Percentiles rank a stretch among this genome's conserved stretches.
phyloP scores from a whole-genome alignment of 2,329 filamentous ascomycete species.

The Microcyclospora tardicrescens region DNA sequence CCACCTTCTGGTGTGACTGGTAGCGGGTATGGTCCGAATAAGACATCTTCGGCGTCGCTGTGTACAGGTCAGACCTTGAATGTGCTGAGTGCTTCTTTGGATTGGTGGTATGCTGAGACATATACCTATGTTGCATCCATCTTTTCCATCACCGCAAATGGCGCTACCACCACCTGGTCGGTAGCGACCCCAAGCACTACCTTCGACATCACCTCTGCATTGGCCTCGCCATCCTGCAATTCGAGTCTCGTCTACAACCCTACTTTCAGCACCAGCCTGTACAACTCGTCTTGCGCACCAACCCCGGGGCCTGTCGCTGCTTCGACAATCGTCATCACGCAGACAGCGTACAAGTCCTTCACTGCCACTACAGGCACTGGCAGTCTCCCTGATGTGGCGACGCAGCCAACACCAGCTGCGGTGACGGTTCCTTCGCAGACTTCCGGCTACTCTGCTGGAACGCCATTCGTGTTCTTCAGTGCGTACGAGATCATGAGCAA shows the following conservation, averaged over 20 bases:
- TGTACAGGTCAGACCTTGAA: slow-evolving; percentile 18
- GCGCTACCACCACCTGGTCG: slow-evolving; percentile 19
- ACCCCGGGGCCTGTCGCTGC: slow-evolving; percentile 20
- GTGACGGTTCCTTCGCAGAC: slow-evolving; percentile 13
- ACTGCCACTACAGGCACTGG: slow-evolving; percentile 17
- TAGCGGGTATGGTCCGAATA: background rate
- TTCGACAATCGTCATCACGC: slow-evolving; percentile 18
- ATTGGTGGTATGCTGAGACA: slow-evolving; percentile 23
- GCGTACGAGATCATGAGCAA: slow-evolving; percentile 30
- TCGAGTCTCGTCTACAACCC: slow-evolving; percentile 9
- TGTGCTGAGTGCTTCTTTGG: slow-evolving; percentile 20
- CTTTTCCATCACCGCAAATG: slow-evolving; percentile 17
- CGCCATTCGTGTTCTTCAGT: slow-evolving; percentile 32
- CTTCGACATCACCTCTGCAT: slow-evolving; percentile 21
- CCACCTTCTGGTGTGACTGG: background rate
- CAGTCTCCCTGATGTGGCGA: slow-evolving; percentile 17
- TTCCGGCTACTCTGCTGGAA: slow-evolving; percentile 15
- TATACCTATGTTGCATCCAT: slow-evolving; percentile 23
- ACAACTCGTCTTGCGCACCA: slow-evolving; percentile 11
- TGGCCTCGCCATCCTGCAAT: slow-evolving; percentile 15
- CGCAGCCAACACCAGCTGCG: slow-evolving; percentile 17
- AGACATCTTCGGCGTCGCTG: background rate
- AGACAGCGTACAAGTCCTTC: slow-evolving; percentile 16
- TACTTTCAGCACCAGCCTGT: slow-evolving; percentile 9
- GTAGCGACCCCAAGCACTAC: slow-evolving; percentile 17